Evolutionary conservation across 2,329 filamentous ascomycete genomes (phyloP).

Genomic region (Madurella fahalii): DNA sequence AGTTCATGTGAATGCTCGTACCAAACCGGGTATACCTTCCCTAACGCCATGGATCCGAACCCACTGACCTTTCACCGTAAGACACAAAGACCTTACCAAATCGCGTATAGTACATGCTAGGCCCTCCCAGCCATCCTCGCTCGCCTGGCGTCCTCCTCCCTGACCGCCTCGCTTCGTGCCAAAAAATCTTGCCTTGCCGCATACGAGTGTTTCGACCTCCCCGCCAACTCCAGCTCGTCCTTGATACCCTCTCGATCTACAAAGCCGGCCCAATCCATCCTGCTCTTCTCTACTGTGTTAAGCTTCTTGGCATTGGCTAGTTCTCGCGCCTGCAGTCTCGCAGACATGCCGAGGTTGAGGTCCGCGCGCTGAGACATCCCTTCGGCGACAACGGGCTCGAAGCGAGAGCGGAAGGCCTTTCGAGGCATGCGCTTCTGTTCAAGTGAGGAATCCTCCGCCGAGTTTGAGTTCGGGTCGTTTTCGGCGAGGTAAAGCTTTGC

Average conservation of each 20-base stretch:
- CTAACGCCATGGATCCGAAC: background rate
- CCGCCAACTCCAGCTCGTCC: conserved; percentile 62
- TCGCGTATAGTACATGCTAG: background rate
- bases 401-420: conserved; percentile 57
- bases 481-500: conserved; percentile 58
- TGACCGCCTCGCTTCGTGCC: conserved; percentile 58
- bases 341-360: conserved; percentile 53
- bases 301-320: conserved; percentile 54
- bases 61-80: background rate
- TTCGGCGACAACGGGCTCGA: conserved; percentile 54
- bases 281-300: conserved; percentile 67
- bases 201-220: conserved; percentile 62
- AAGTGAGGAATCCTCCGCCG: conserved; percentile 23
- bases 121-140: conserved; percentile 39
- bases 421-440: conserved; percentile 44
- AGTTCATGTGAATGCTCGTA: background rate
- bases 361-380: conserved; percentile 46
- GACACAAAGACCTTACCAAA: background rate
- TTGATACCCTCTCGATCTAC: conserved; percentile 68
- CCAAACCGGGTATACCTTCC: conserved; percentile 2
- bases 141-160: conserved; percentile 56
- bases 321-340: conserved; percentile 45
- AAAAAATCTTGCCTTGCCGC: conserved; percentile 61
- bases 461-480: conserved; percentile 23
- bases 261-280: conserved; percentile 69